phyloP scores from a whole-genome alignment of 2,329 filamentous ascomycete genomes.

The Arachnopeziza araneosa region DNA sequence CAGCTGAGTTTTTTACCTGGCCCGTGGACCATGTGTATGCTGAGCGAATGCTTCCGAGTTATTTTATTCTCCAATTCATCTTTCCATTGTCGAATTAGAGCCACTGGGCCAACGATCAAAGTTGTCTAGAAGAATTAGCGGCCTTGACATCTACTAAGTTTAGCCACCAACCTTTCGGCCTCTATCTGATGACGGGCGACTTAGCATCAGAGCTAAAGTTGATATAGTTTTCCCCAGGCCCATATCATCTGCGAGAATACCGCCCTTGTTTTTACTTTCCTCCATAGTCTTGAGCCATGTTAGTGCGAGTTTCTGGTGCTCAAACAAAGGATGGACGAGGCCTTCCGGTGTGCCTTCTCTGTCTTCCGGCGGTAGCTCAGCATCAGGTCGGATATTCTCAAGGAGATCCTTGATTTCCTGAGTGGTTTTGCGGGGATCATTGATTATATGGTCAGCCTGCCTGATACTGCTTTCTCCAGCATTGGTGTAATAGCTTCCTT shows the following conservation, averaged over 20 bases:
- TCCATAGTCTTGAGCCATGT: conserved; percentile 75
- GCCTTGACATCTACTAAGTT: neutral
- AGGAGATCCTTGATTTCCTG: conserved; percentile 66
- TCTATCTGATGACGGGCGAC: conserved; percentile 50
- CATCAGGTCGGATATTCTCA: conserved; percentile 68
- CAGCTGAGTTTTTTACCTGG: conserved; percentile 51
- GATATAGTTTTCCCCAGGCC: conserved; percentile 82
- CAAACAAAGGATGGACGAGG: conserved; percentile 58
- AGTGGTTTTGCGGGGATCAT: conserved; percentile 46
- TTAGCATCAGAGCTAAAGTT: conserved; percentile 60
- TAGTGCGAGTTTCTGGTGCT: conserved; percentile 74
- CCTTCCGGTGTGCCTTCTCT: conserved; percentile 64
- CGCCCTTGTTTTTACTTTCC: conserved; percentile 63
- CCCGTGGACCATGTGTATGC: conserved; percentile 65
- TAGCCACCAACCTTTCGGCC: conserved; percentile 29
- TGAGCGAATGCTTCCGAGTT: conserved; percentile 51
- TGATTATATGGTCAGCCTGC: conserved; percentile 23
- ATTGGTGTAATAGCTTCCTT: conserved; percentile 33
- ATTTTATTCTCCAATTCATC: conserved; percentile 71
- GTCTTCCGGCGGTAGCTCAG: conserved; percentile 55
- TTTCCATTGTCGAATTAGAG: conserved; percentile 79
- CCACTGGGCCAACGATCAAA: conserved; percentile 76
- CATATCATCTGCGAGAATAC: conserved; percentile 78
- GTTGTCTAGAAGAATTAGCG: conserved; percentile 51
- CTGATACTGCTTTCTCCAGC: conserved; percentile 28